Percentiles rank a stretch among this genome's conserved stretches.
These are phyloP conservation scores for Echites panduratus DNA, from an alignment of 257 asterid genomes.

Conservation along the genomic window DNA sequence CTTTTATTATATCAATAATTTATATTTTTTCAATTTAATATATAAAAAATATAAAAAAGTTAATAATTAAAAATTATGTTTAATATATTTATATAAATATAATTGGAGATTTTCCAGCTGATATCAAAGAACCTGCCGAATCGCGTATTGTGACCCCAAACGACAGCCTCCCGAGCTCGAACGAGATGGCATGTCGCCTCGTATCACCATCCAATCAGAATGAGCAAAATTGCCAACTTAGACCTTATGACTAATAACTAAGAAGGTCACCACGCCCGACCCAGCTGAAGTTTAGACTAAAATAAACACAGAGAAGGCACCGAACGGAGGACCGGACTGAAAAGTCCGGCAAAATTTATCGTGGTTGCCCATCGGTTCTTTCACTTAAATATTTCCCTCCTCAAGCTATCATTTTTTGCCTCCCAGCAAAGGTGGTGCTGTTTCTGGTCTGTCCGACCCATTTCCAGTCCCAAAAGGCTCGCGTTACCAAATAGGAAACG, in stretches of 20 bases:
- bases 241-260: not conserved
- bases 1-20: too few relatives aligned
- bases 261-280: not conserved
- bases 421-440: not conserved
- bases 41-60: too few relatives aligned
- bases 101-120: too few relatives aligned
- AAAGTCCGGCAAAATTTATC: not conserved
- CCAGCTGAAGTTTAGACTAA: not conserved
- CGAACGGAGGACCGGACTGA: not conserved
- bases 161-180: not conserved
- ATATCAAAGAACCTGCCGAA: too few relatives aligned
- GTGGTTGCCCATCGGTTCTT: not conserved
- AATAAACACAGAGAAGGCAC: not conserved
- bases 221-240: conserved; percentile 13
- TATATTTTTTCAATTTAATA: too few relatives aligned
- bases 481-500: not conserved
- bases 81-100: too few relatives aligned
- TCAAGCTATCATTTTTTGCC: not conserved
- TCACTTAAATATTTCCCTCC: not conserved
- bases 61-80: too few relatives aligned
- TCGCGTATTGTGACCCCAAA: too few relatives aligned
- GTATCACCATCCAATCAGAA: conserved; percentile 17
- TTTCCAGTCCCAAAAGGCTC: not conserved
- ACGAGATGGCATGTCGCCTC: not conserved
- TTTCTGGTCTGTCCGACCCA: not conserved